phyloP scores from a whole-genome alignment of 1,139 yeast genomes.

The Geotrichum australiense region DNA sequence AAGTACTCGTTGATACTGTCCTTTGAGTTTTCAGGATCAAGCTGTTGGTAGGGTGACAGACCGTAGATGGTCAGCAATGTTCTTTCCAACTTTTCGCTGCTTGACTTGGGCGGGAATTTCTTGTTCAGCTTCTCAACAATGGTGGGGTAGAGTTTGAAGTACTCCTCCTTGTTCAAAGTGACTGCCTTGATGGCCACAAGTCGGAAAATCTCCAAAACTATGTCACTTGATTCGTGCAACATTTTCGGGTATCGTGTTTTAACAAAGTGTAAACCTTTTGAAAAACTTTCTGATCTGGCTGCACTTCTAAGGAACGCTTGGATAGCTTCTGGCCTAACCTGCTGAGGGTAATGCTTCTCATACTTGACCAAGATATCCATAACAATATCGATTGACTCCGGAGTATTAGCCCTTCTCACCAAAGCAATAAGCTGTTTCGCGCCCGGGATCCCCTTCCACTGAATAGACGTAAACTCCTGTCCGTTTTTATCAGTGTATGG shows the following conservation, averaged over 20 bases:
- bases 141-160: slow-evolving; percentile 5
- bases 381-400: slow-evolving; percentile 9
- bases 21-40: slow-evolving; percentile 4
- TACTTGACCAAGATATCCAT: slow-evolving; percentile 11
- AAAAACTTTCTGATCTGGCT: slow-evolving; percentile 14
- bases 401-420: slow-evolving; percentile 11
- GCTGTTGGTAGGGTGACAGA: slow-evolving; percentile 11
- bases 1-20: slow-evolving; percentile 7
- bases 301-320: slow-evolving; percentile 14
- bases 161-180: slow-evolving; percentile 9
- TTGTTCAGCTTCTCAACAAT: slow-evolving; percentile 11
- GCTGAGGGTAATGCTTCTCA: slow-evolving; percentile 14
- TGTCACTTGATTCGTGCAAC: slow-evolving; percentile 7
- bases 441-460: slow-evolving; percentile 15
- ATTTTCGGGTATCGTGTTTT: slow-evolving; percentile 9
- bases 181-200: slow-evolving; percentile 17
- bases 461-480: slow-evolving; percentile 10
- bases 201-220: slow-evolving; percentile 12
- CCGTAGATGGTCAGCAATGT: slow-evolving; percentile 17
- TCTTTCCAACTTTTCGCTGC: slow-evolving; percentile 6
- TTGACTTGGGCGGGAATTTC: slow-evolving; percentile 4
- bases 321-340: slow-evolving; percentile 14
- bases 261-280: slow-evolving; percentile 12
- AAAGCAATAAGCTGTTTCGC: slow-evolving; percentile 14
- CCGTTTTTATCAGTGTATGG: slow-evolving; percentile 18